Conservation (phyloP, 1,139 yeast genomes). For the Candida buenavistaensis region DNA sequence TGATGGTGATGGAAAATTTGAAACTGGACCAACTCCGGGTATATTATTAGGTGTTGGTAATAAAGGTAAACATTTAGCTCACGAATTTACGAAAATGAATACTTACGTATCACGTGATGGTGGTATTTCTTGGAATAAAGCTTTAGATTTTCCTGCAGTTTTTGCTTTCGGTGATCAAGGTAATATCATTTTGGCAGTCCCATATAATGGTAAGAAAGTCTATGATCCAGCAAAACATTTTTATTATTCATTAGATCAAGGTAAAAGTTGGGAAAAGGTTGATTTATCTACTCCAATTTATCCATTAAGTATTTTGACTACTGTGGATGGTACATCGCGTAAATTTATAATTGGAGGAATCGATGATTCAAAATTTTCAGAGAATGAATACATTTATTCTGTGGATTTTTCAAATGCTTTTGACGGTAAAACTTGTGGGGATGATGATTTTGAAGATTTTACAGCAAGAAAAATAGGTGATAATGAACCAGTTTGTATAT, state of each 20-base stretch:
- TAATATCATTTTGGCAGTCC: slow-evolving; percentile 66
- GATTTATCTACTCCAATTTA: slow-evolving; percentile 48
- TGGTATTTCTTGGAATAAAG: slow-evolving; percentile 68
- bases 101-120: slow-evolving; percentile 78
- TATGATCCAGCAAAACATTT: slow-evolving; percentile 25
- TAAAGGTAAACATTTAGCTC: slow-evolving; percentile 38
- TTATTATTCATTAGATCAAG: slow-evolving; percentile 74
- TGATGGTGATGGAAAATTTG: slow-evolving; percentile 55
- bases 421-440: slow-evolving; percentile 49
- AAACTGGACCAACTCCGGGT: slow-evolving; percentile 74
- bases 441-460: slow-evolving; percentile 68
- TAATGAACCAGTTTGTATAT: slow-evolving; percentile 61
- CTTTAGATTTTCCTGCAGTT: slow-evolving; percentile 54
- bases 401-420: slow-evolving; percentile 66
- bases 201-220: slow-evolving; percentile 30
- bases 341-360: slow-evolving; percentile 59
- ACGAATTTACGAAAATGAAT: slow-evolving; percentile 27
- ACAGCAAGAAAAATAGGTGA: slow-evolving; percentile 50
- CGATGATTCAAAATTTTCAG: slow-evolving; percentile 19
- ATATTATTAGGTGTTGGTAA: slow-evolving; percentile 62
- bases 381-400: slow-evolving; percentile 34
- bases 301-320: slow-evolving; percentile 53
- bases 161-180: slow-evolving; percentile 82
- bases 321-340: slow-evolving; percentile 74
- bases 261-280: slow-evolving; percentile 58